phyloP scores from a whole-genome alignment of 1,139 yeast genomes.

The Yamadazyma taylorii region DNA sequence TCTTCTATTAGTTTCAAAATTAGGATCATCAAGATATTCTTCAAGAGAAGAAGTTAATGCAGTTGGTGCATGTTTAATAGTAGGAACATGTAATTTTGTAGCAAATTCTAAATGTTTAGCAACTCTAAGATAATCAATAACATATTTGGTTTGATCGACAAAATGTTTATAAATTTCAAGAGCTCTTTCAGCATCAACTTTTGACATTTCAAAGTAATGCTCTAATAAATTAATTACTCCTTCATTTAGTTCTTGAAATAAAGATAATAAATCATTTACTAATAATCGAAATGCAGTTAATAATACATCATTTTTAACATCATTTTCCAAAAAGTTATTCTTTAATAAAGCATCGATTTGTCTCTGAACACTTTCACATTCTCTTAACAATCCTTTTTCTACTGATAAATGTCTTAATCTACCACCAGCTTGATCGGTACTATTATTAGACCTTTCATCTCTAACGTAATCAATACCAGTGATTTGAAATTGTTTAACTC shows the following conservation, averaged over 20 bases:
- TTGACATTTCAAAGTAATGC: conserved; percentile 91
- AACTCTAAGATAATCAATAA: conserved; percentile 79
- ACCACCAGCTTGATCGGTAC: conserved; percentile 52
- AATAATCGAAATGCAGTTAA: conserved; percentile 82
- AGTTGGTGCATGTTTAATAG: conserved; percentile 96
- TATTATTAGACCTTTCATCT: conserved; percentile 56
- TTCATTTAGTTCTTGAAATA: conserved; percentile 89
- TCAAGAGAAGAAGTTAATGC: conserved; percentile 84
- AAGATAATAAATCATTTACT: conserved; percentile 79
- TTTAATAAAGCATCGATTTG: conserved; percentile 76
- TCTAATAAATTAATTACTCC: conserved; percentile 92
- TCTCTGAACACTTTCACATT: conserved; percentile 78
- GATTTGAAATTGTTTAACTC: conserved; percentile 67
- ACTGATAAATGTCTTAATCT: conserved; percentile 62
- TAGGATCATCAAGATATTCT: conserved; percentile 85
- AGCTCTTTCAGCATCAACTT: conserved; percentile 83
- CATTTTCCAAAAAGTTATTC: conserved; percentile 73
- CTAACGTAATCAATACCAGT: conserved; percentile 78
- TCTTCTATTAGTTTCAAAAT: conserved; percentile 74
- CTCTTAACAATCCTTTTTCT: conserved; percentile 82
- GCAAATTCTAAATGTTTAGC: conserved; percentile 88
- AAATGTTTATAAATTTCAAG: conserved; percentile 80
- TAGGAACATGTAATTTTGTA: conserved; percentile 89
- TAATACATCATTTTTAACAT: conserved; percentile 78
- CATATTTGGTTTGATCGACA: conserved; percentile 84